A percentile compares a stretch with the other conserved stretches of the same genome.
Evolutionary conservation across 495 filamentous ascomycete species (phyloP).

Genomic region (Choiromyces venosus): DNA sequence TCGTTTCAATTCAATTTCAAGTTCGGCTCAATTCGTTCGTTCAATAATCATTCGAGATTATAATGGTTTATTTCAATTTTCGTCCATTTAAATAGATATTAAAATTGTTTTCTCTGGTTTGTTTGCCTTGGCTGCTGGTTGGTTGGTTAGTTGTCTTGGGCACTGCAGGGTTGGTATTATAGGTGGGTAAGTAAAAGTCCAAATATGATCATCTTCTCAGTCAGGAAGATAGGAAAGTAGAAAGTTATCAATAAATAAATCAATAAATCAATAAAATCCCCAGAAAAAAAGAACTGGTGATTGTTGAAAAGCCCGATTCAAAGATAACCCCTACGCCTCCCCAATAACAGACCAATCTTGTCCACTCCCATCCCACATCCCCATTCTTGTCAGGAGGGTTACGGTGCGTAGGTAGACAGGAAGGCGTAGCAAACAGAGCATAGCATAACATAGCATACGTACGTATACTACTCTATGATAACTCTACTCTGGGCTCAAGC

Average conservation of each 20-base stretch:
- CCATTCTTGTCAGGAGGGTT: background rate
- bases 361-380: background rate
- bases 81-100: background rate
- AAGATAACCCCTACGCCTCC: background rate
- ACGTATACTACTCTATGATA: conserved; percentile 9
- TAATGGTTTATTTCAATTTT: background rate
- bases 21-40: background rate
- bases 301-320: background rate
- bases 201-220: background rate
- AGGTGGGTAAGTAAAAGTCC: background rate
- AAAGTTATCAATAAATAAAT: background rate
- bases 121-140: background rate
- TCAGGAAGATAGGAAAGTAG: background rate
- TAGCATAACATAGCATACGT: conserved; percentile 3
- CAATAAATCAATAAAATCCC: background rate
- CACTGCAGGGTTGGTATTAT: background rate
- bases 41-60: background rate
- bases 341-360: background rate
- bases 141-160: background rate
- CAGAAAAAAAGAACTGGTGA: background rate
- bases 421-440: background rate
- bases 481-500: conserved; percentile 9
- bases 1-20: background rate
- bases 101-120: background rate
- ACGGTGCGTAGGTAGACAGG: background rate